phyloP scores from a whole-genome alignment of 768 basidiomycete genomes.

The Boletus sensibilis region DNA sequence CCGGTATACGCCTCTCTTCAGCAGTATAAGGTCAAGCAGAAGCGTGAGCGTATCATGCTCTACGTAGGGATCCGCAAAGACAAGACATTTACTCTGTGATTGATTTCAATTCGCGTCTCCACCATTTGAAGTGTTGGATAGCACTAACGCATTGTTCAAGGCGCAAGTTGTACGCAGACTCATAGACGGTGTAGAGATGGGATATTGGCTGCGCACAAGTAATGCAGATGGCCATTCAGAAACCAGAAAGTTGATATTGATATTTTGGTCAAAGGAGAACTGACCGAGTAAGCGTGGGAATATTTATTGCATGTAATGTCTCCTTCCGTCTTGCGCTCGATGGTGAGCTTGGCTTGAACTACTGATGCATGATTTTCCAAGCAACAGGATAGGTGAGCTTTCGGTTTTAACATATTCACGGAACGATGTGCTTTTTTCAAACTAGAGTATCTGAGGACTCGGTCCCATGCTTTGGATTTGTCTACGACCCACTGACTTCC shows the following conservation, averaged over 20 bases:
- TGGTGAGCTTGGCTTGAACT: background rate
- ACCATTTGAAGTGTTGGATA: background rate
- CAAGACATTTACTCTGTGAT: conserved; percentile 53
- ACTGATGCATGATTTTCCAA: background rate
- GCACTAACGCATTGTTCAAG: conserved; percentile 79
- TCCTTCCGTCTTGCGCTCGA: background rate
- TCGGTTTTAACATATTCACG: background rate
- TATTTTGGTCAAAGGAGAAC: background rate
- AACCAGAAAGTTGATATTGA: background rate
- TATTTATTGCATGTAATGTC: background rate
- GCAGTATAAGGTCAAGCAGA: conserved; percentile 74
- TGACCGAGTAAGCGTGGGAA: conserved; percentile 4
- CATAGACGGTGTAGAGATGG: conserved; percentile 79
- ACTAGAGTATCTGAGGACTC: conserved; percentile 13
- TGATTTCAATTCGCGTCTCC: conserved; percentile 6
- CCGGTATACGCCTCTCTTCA: conserved; percentile 79
- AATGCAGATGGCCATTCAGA: conserved; percentile 78
- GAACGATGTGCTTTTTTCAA: conserved; percentile 2
- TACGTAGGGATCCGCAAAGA: conserved; percentile 84
- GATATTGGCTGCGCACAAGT: conserved; percentile 63
- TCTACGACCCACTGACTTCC: background rate
- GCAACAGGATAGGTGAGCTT: background rate
- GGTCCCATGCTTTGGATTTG: background rate
- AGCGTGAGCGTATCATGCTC: conserved; percentile 77
- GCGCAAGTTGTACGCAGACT: conserved; percentile 73